Base-by-base conservation (phyloP, 805 yeast genomes). In the Myxozyma geophila region DNA sequence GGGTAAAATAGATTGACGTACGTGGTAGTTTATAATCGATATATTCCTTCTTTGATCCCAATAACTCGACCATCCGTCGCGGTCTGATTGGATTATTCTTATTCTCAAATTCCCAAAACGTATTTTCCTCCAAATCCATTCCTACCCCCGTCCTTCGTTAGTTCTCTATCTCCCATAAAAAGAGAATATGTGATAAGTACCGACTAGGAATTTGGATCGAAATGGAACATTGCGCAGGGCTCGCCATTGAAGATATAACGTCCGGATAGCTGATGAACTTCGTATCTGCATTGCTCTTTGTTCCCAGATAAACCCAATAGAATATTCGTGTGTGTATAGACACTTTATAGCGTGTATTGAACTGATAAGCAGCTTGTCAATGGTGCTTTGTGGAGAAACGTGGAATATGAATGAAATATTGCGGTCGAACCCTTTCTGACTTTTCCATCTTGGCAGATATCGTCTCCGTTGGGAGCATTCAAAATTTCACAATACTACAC, bases 81-180 rank as follows among this genome's bases (percentile, higher is more conserved):
- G 87, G 79, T 62, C 86, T 74, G 33, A 75, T 77, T 69, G 84
- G 79, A 58, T 73, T 72, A 70, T 82, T 80, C 64, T 84, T 85
- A 33, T 83, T 77, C 57, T 81, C 80, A 74, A 87, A 86, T 73
- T 90, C 96, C 96, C 96, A 90, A 76, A 87, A 90, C 1, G 93
- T 85, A 74, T 90, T 90, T 1, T 95, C 96, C 46, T 85, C 85
- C n/a, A 90, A 78, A 72, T 90, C 96, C 72, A 88, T 89, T 1
- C 91, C 89, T 59, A 44, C 7, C 10, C 28, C 28, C 28, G 5
- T 28, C 5, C 28, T 28, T 5, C 28, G 28, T 28, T 28, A 28
- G 5, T 5, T 28, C 28, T 28, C 28, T 28, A 28, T 28, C 28
- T 28, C 28, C 2, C 28, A 28, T 28, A 5, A 28, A 28, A 28